Conservation (phyloP, 768 basidiomycete genomes). For the Panaeolus papilionaceus region DNA sequence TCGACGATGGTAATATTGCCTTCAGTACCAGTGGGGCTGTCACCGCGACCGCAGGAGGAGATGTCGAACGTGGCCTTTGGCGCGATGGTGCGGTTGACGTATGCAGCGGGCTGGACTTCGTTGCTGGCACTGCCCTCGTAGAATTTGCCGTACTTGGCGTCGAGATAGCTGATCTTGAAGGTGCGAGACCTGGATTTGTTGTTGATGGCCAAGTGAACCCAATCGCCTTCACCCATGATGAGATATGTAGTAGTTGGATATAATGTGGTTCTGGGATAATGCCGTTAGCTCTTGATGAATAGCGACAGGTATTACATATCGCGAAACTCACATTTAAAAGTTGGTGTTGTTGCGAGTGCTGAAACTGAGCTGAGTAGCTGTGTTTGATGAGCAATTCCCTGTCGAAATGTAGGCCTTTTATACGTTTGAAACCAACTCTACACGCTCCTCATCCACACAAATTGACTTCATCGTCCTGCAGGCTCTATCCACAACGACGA, state of each 20-base stretch:
- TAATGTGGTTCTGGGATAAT: neutral
- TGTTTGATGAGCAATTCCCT: neutral
- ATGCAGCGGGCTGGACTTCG: neutral
- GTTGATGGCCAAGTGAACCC: constrained; percentile 5
- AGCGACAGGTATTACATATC: neutral
- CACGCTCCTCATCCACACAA: no score
- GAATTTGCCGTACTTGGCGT: constrained; percentile 2
- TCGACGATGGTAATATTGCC: neutral
- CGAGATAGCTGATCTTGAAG: constrained; percentile 1
- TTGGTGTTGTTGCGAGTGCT: neutral
- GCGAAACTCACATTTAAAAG: neutral
- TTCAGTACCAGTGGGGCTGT: neutral
- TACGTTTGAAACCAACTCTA: neutral
- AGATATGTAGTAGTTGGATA: neutral
- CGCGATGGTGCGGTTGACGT: neutral
- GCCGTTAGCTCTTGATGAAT: neutral
- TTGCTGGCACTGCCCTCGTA: neutral
- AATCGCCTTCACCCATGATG: constrained; percentile 11
- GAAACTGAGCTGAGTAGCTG: neutral
- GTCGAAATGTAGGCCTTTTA: neutral
- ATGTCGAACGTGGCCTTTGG: neutral
- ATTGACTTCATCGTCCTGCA: neutral
- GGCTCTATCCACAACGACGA: neutral
- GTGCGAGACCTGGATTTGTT: constrained; percentile 1
- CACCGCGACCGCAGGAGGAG: neutral